Percentiles rank a stretch among this genome's conserved stretches.
Conservation (phyloP, 495 filamentous ascomycete genomes). For the Parachaetomium inaequale region DNA sequence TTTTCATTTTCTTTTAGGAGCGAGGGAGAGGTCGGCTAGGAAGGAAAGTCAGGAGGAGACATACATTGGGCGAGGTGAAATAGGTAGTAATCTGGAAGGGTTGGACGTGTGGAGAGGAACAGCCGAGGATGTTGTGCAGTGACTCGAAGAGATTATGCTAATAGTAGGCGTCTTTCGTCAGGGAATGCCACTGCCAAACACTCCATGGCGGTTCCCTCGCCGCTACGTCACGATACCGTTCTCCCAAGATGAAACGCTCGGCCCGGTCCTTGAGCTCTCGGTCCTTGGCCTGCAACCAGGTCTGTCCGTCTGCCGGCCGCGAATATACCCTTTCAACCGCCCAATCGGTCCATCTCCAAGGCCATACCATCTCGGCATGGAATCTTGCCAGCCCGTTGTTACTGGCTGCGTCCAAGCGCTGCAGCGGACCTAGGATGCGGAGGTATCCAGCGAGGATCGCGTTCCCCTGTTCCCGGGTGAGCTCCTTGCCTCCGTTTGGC, state of each 20-base stretch:
- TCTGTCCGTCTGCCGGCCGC: background rate
- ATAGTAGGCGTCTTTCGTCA: too few species aligned
- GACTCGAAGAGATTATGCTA: too few species aligned
- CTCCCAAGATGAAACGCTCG: constrained; percentile 1
- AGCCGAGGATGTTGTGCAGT: too few species aligned
- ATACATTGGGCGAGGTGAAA: too few species aligned
- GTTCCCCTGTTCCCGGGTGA: background rate
- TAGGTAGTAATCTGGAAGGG: too few species aligned
- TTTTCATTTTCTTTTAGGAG: too few species aligned
- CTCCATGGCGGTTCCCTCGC: too few species aligned
- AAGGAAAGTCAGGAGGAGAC: too few species aligned
- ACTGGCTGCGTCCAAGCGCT: background rate
- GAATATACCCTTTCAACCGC: background rate
- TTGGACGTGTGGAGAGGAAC: too few species aligned
- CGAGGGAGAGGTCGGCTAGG: too few species aligned
- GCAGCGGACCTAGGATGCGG: background rate
- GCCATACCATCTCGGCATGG: background rate
- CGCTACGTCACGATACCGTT: too few species aligned
- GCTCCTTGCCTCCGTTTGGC: background rate
- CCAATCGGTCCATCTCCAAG: background rate
- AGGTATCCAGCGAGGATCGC: background rate
- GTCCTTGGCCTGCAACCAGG: background rate
- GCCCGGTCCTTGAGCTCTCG: background rate
- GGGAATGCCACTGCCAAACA: too few species aligned
- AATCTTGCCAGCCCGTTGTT: background rate